Evolutionary conservation across 331 rosid species (phyloP).

Genomic region (Arachis monticola): DNA sequence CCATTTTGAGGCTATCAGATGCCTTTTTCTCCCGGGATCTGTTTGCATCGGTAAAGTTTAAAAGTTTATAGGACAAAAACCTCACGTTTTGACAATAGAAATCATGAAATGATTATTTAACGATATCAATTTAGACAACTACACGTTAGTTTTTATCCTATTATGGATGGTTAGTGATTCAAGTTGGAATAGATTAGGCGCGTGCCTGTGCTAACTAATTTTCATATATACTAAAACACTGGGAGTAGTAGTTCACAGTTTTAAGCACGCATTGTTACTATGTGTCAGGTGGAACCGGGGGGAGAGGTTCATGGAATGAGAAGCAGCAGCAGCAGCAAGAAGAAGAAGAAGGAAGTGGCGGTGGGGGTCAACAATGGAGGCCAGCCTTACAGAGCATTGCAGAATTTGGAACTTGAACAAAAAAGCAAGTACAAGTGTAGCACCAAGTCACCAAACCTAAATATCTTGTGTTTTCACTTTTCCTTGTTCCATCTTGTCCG

Average conservation of each 20-base stretch:
- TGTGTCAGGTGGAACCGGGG: conserved; percentile 48
- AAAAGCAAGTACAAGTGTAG: background rate
- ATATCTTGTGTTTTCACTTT: background rate
- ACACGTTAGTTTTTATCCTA: no score
- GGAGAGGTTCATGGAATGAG: conserved; percentile 43
- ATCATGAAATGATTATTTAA: no score
- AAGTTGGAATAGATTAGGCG: conserved; percentile 12
- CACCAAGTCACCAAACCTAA: background rate
- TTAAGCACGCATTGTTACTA: background rate
- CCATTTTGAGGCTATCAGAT: conserved; percentile 12
- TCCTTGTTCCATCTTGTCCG: conserved; percentile 17
- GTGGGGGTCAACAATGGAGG: conserved; percentile 66
- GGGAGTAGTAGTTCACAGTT: background rate
- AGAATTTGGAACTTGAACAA: conserved; percentile 64
- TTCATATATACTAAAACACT: background rate
- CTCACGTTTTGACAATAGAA: no score
- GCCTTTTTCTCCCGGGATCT: background rate
- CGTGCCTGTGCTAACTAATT: background rate
- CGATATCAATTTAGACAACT: no score
- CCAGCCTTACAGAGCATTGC: conserved; percentile 81
- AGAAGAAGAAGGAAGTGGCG: conserved; percentile 45
- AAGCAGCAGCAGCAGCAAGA: conserved; percentile 44
- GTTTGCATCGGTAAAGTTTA: background rate
- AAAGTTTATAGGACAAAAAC: no score
- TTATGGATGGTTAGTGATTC: background rate